Base-by-base conservation (phyloP, 2,329 filamentous ascomycete species). In the Colletotrichum godetiae region DNA sequence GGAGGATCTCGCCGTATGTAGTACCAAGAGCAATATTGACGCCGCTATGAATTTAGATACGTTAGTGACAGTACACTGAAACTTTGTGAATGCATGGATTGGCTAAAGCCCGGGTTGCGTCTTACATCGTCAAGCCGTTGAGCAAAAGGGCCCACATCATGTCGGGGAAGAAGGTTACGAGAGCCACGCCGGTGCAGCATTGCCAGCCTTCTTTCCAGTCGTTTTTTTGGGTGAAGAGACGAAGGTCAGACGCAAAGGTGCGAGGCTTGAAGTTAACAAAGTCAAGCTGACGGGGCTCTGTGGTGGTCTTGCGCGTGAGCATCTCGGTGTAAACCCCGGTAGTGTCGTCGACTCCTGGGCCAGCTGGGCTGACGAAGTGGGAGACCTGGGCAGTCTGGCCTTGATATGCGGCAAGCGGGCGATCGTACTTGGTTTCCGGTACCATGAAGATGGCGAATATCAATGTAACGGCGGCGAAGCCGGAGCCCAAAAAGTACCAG, bases 401-500 rank as follows among this genome's bases (percentile, higher is more conserved):
- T 37, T 83, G 82, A 62, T 83, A 86, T 0, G 84, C 80, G 1
- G 76, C 75, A 0, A 83, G 73, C 1, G 81, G 76, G 0, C 84
- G 81, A 37, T 81, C 74, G 67, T 86, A 87, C 62, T 83, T 82
- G 1, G 83, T 85, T 76, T 86, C 85, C 0, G 84, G 84, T 0
- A 86, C 78, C 42, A 83, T 81, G 71, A 85, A 79, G 13, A 85
- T 73, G 1, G 82, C 81, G 1, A 82, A 61, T 15, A 86, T 19
- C 2, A 84, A 78, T 5, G 81, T 79, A 0, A 80, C 72, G 4
- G 77, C 83, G 1, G 78, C 75, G 0, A 86, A 73, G 1, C 79
- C 80, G 4, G 80, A 82, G 1, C 83, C 84, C 5, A 86, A 78
- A 1, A 81, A 80, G 56, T 87, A 86, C 85, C 85, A 86, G 57